Evolutionary conservation across 495 filamentous ascomycete species (phyloP).

Genomic region (Penicillium riverlandense): DNA sequence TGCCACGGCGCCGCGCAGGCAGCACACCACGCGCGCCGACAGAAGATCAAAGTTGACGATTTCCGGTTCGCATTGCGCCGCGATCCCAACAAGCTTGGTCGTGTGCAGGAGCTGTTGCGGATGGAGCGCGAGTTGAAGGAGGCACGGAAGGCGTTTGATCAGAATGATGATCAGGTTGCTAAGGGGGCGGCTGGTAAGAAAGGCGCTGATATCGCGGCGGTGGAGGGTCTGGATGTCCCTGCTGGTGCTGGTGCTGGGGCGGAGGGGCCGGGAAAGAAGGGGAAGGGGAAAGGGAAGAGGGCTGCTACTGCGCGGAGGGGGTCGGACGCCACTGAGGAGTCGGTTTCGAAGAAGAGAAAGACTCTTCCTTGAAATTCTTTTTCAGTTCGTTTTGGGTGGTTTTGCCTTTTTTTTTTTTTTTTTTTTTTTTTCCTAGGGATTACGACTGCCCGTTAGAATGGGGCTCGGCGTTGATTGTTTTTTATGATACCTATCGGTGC

Average conservation of each 20-base stretch:
- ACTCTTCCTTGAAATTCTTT: slow-evolving; percentile 13
- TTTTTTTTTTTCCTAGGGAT: neutral
- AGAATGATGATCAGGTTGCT: slow-evolving; percentile 41
- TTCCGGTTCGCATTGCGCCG: slow-evolving; percentile 87
- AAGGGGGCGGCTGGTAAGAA: slow-evolving; percentile 35
- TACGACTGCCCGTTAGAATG: too few species aligned
- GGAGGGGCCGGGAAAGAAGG: slow-evolving; percentile 28
- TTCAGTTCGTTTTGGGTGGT: slow-evolving; percentile 42
- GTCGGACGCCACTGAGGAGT: slow-evolving; percentile 40
- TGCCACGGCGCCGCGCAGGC: slow-evolving; percentile 80
- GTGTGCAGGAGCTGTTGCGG: slow-evolving; percentile 78
- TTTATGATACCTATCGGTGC: neutral
- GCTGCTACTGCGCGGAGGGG: slow-evolving; percentile 21
- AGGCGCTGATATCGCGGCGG: slow-evolving; percentile 6
- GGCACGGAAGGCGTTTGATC: slow-evolving; percentile 63
- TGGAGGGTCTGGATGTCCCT: slow-evolving; percentile 14
- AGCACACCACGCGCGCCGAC: slow-evolving; percentile 73
- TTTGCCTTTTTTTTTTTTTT: neutral
- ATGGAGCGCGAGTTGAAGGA: slow-evolving; percentile 74
- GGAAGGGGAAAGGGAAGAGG: slow-evolving; percentile 37
- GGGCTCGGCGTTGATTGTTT: neutral
- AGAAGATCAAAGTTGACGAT: slow-evolving; percentile 97
- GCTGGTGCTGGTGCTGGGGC: slow-evolving; percentile 8
- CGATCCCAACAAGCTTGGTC: slow-evolving; percentile 77
- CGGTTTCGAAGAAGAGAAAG: slow-evolving; percentile 36